Percentiles rank a stretch among this genome's conserved stretches.
Evolutionary conservation across 163 green algal species (phyloP).

Genomic region (Scenedesmus sp.): DNA sequence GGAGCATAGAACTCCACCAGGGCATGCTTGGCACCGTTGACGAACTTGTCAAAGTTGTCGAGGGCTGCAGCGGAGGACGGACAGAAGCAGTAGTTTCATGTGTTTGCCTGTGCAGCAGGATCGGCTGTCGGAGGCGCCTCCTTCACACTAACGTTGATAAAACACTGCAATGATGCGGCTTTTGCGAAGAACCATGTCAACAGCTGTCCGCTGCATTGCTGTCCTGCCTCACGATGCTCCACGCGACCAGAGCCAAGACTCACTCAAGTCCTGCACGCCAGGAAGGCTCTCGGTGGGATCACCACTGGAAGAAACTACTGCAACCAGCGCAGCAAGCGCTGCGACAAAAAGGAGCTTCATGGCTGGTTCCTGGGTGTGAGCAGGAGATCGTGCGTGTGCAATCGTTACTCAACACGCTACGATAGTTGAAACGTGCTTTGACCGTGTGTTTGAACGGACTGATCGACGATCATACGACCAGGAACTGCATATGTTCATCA

Average conservation of each 20-base stretch:
- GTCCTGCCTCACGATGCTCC: background rate
- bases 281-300: slow-evolving; percentile 65
- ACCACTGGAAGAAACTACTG: slow-evolving; percentile 27
- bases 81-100: background rate
- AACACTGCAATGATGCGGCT: background rate
- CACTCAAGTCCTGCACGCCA: slow-evolving; percentile 74
- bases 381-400: background rate
- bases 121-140: slow-evolving; percentile 15
- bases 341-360: background rate
- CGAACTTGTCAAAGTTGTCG: slow-evolving; percentile 79
- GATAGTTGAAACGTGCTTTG: background rate
- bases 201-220: background rate
- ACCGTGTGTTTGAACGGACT: background rate
- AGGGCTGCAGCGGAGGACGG: slow-evolving; percentile 64
- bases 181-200: background rate
- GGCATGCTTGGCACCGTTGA: slow-evolving; percentile 81
- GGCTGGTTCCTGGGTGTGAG: background rate
- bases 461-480: background rate
- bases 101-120: background rate
- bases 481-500: background rate
- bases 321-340: slow-evolving; percentile 23
- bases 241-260: slow-evolving; percentile 19
- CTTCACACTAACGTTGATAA: too few species aligned
- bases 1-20: slow-evolving; percentile 79
- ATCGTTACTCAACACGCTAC: background rate